Percentiles rank a stretch among this genome's conserved stretches.
phyloP scores from a whole-genome alignment of 2,329 filamentous ascomycete genomes.

The Sarocladium strictum region DNA sequence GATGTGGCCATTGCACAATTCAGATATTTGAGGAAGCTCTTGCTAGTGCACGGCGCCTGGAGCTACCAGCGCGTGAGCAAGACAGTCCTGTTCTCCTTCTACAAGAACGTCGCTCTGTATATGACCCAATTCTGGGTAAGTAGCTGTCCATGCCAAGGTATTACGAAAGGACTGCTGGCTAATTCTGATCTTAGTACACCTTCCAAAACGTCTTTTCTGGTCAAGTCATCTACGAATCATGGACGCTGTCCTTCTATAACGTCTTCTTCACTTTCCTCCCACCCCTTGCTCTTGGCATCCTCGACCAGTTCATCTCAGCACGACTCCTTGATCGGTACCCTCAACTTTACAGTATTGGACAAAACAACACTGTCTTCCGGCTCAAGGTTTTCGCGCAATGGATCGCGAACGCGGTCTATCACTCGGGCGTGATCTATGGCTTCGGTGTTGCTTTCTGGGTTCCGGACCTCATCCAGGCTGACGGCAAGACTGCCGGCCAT shows the following conservation, averaged over 20 bases:
- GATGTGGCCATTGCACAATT: slow-evolving; percentile 97
- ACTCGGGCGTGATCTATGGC: slow-evolving; percentile 89
- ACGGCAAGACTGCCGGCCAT: slow-evolving; percentile 82
- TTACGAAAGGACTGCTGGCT: slow-evolving; percentile 11
- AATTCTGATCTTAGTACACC: slow-evolving; percentile 58
- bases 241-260: slow-evolving; percentile 99
- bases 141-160: slow-evolving; percentile 14
- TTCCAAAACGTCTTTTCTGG: slow-evolving; percentile 99
- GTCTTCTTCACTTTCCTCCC: slow-evolving; percentile 95
- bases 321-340: slow-evolving; percentile 91
- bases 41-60: slow-evolving; percentile 94
- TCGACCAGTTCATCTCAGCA: slow-evolving; percentile 96
- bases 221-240: slow-evolving; percentile 97
- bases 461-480: slow-evolving; percentile 68
- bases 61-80: slow-evolving; percentile 96
- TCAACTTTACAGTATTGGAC: slow-evolving; percentile 88
- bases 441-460: slow-evolving; percentile 76
- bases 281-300: slow-evolving; percentile 89
- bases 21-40: slow-evolving; percentile 85
- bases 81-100: slow-evolving; percentile 96
- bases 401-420: slow-evolving; percentile 92
- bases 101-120: slow-evolving; percentile 98
- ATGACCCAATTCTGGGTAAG: slow-evolving; percentile 98
- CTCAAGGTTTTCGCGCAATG: slow-evolving; percentile 88
- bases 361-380: slow-evolving; percentile 90